A percentile compares a stretch with the other conserved stretches of the same genome.
These are phyloP conservation scores for Trypanosomatidae sp. DNA, from an alignment of 208 protist genomes.

Conservation along the genomic window DNA sequence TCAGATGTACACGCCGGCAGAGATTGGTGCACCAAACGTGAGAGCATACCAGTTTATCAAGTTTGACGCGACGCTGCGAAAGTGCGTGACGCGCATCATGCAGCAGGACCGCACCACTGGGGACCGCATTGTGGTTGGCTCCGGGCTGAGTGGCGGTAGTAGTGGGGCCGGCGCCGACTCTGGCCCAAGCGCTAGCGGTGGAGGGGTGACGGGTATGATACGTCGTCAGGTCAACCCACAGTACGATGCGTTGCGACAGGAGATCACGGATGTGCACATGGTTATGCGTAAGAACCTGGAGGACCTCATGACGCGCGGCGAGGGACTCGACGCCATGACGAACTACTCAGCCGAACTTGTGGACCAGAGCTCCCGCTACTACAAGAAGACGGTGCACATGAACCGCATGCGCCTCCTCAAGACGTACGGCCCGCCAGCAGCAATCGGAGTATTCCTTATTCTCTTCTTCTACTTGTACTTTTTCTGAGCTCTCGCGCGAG, in stretches of 20 bases:
- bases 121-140: slow-evolving; percentile 44
- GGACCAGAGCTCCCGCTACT: slow-evolving; percentile 82
- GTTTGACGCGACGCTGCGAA: slow-evolving; percentile 84
- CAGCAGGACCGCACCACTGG: slow-evolving; percentile 64
- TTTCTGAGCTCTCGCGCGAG: slow-evolving; percentile 34
- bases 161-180: slow-evolving; percentile 15
- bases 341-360: slow-evolving; percentile 82
- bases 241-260: slow-evolving; percentile 77
- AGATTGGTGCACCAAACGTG: slow-evolving; percentile 56
- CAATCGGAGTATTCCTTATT: slow-evolving; percentile 56
- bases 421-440: slow-evolving; percentile 81
- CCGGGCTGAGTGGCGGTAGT: neutral
- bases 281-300: slow-evolving; percentile 92
- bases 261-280: slow-evolving; percentile 89
- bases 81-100: slow-evolving; percentile 61
- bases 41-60: slow-evolving; percentile 89
- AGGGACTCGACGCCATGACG: slow-evolving; percentile 90
- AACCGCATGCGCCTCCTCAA: slow-evolving; percentile 88
- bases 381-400: slow-evolving; percentile 86
- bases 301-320: slow-evolving; percentile 88
- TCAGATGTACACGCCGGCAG: slow-evolving; percentile 45
- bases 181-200: slow-evolving; percentile 18
- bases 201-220: slow-evolving; percentile 18
- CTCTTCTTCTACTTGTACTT: slow-evolving; percentile 88
- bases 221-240: slow-evolving; percentile 74